A percentile compares a stretch with the other conserved stretches of the same genome.
Conservation (phyloP, 768 basidiomycete species). For the Auricularia sp. region DNA sequence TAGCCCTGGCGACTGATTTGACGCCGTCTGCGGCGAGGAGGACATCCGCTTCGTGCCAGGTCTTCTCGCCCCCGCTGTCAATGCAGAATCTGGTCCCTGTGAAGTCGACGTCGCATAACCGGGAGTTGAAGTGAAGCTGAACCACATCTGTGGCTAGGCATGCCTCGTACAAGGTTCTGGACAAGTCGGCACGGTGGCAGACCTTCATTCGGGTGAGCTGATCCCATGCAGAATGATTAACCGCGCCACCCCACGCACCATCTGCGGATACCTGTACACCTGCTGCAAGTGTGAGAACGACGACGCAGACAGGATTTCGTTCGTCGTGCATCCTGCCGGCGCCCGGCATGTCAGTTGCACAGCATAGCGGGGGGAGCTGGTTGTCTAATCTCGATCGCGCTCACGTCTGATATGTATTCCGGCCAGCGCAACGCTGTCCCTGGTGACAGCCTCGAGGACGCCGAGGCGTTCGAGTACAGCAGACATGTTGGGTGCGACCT, state of each 20-base stretch:
- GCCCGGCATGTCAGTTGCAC: no score
- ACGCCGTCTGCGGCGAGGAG: constrained; percentile 30
- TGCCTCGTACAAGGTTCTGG: constrained; percentile 20
- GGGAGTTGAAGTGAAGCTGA: constrained; percentile 17
- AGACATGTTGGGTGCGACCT: constrained; percentile 4
- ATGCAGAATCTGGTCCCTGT: constrained; percentile 14
- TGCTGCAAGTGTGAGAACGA: background rate
- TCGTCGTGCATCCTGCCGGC: background rate
- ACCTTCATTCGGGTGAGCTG: constrained; percentile 10
- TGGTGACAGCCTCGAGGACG: background rate
- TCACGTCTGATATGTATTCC: background rate
- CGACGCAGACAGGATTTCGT: background rate
- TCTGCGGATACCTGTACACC: background rate
- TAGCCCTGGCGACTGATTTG: constrained; percentile 22
- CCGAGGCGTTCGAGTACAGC: background rate
- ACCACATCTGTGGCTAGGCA: constrained; percentile 18
- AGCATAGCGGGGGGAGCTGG: no score
- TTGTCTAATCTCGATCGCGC: background rate
- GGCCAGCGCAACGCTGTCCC: background rate
- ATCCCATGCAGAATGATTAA: background rate
- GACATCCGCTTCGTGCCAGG: constrained; percentile 23
- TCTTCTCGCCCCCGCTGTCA: constrained; percentile 8
- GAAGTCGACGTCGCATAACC: constrained; percentile 20
- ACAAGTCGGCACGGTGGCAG: constrained; percentile 25
- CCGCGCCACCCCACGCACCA: background rate